Evolutionary conservation across 2,329 filamentous ascomycete species (phyloP), one percentile per base, ranked within the genome.

Genomic region (Talaromyces sp.): DNA sequence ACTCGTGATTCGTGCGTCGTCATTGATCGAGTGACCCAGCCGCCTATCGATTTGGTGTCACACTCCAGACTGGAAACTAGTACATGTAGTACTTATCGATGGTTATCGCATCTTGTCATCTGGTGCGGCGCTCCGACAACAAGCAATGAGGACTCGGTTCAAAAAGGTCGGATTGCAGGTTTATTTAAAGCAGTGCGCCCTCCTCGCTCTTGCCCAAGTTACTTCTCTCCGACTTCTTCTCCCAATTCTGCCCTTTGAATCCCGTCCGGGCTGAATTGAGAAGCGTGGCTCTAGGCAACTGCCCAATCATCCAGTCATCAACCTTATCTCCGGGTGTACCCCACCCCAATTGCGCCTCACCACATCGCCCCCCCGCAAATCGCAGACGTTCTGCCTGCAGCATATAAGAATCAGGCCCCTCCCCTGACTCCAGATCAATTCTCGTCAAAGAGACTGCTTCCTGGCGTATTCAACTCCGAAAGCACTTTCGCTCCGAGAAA

Each of bases 311-410:
- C n/a, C 51, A 36, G 51, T 58, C 56, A 49, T 38, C 49, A 53
- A 29, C 3, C 51, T 58, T 63, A 63, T 63, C 61, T 63, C 61
- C 61, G 61, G 36, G 22, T 25, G 61, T 38, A 63, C 49, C 34
- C 47, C 47, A 56, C 61, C 51, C 45, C 51, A 27, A 45, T 45
- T 63, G 61, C 61, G 61, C 61, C 61, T 56, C 61, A 61, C 29
- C n/a, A 51, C 47, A 62, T 40, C 36, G 22, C 40, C 61, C 61
- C 61, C 61, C 61, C 61, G 60, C 60, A 62, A 62, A 49, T 49
- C 45, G 19, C 58, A 60, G 34, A 36, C 29, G 29, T 19, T 15
- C 49, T 10, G 45, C 45, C 51, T 25, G 53, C 31, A 25, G 29
- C n/a, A 19, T 56, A 56, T 56, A 56, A 56, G 53, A 38, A 38